These are phyloP conservation scores for Ammopiptanthus mongolicus DNA, from an alignment of 306 rosid genomes.

Conservation along the genomic window DNA sequence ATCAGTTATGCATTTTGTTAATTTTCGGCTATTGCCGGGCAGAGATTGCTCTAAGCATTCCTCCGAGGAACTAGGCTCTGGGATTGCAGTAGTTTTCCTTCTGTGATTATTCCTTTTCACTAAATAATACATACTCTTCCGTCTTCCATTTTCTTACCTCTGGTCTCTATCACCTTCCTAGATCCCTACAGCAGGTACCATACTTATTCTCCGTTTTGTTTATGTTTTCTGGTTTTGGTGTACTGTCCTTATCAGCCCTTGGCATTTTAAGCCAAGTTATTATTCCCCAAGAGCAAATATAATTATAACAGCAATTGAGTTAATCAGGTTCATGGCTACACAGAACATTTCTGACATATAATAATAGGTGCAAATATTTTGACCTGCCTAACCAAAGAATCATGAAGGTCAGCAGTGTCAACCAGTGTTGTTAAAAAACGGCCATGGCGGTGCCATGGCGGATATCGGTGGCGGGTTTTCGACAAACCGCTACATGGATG, in stretches of 20 bases:
- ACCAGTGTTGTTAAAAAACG: no score
- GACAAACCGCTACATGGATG: no score
- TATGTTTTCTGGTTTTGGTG: neutral
- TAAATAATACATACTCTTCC: no score
- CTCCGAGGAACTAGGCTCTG: no score
- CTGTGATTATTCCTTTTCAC: no score
- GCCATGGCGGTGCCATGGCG: no score
- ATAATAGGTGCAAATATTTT: neutral
- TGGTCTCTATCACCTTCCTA: neutral
- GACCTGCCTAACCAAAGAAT: slow-evolving; percentile 63
- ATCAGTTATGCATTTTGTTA: no score
- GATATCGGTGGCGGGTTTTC: no score
- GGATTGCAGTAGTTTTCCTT: no score
- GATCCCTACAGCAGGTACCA: neutral
- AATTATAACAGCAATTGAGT: neutral
- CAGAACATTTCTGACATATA: slow-evolving; percentile 3
- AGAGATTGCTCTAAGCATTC: no score
- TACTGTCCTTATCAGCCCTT: neutral
- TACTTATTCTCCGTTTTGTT: neutral
- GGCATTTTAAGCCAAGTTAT: neutral
- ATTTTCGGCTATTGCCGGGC: no score
- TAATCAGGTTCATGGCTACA: neutral
- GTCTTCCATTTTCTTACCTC: no score
- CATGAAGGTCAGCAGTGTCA: slow-evolving; percentile 56
- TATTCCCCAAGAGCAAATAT: slow-evolving; percentile 7